Evolutionary conservation across 257 asterid species (phyloP).

Genomic region (Nicotiana undulata): DNA sequence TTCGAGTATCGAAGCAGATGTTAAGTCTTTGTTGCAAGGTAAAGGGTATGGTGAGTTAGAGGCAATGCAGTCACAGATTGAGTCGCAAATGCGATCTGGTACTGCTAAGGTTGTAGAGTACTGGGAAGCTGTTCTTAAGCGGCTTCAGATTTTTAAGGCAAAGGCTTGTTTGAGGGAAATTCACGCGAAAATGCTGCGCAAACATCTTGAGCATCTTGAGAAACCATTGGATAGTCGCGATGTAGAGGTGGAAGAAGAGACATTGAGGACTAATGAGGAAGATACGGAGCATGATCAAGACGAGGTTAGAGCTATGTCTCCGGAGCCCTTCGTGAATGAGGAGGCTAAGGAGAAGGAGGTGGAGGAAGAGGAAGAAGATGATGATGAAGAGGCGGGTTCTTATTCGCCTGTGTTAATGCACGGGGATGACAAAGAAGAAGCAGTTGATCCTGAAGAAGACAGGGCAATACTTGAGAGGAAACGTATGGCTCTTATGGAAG

Average conservation of each 20-base stretch:
- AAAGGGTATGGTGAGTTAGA: constrained; percentile 58
- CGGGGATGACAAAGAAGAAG: constrained; percentile 83
- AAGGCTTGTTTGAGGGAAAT: constrained; percentile 91
- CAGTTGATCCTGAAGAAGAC: constrained; percentile 92
- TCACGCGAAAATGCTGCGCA: constrained; percentile 73
- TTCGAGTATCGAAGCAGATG: constrained; percentile 73
- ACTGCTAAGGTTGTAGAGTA: constrained; percentile 90
- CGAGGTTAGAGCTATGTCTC: constrained; percentile 36
- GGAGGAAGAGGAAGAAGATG: not conserved
- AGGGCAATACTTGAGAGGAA: constrained; percentile 70
- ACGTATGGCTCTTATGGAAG: constrained; percentile 75
- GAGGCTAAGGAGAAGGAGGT: constrained; percentile 44
- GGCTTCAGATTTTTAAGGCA: constrained; percentile 86
- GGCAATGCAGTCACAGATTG: constrained; percentile 59
- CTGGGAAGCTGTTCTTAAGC: constrained; percentile 90
- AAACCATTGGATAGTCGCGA: constrained; percentile 34
- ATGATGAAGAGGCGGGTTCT: constrained; percentile 40
- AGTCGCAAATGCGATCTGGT: constrained; percentile 87
- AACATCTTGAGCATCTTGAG: constrained; percentile 65
- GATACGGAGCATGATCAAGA: constrained; percentile 20
- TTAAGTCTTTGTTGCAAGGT: constrained; percentile 59
- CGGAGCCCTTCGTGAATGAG: constrained; percentile 38
- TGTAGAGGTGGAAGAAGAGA: constrained; percentile 30
- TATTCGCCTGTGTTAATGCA: constrained; percentile 76
- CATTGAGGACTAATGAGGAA: constrained; percentile 26